These are phyloP conservation scores for Mycena kentingensis DNA, from an alignment of 768 basidiomycete species.

Conservation along the genomic window DNA sequence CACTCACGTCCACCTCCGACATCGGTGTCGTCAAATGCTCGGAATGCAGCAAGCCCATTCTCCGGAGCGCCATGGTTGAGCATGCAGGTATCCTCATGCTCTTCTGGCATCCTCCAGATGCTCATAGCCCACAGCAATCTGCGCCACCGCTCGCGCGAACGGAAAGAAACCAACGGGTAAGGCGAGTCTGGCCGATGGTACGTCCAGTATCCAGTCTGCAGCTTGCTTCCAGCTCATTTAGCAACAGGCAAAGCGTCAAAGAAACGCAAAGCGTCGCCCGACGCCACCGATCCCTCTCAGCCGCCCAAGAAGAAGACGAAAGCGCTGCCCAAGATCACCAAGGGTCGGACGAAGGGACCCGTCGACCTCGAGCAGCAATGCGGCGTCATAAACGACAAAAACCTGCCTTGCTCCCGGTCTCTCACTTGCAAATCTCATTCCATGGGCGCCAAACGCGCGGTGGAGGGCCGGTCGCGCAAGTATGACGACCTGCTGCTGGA, in stretches of 20 bases:
- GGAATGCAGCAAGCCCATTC: constrained; percentile 79
- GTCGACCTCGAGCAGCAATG: constrained; percentile 92
- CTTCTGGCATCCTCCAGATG: neutral
- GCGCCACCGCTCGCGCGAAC: constrained; percentile 58
- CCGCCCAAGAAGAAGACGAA: constrained; percentile 81
- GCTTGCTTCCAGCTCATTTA: too few species aligned
- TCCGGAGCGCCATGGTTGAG: constrained; percentile 72
- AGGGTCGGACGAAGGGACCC: constrained; percentile 81
- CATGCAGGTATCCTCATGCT: constrained; percentile 62
- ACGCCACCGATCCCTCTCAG: constrained; percentile 60
- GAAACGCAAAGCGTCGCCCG: constrained; percentile 83
- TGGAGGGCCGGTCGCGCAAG: constrained; percentile 76
- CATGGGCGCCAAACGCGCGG: constrained; percentile 94
- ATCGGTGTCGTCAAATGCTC: constrained; percentile 73
- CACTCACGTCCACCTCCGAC: constrained; percentile 60
- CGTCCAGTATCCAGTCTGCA: too few species aligned
- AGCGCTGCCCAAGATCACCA: constrained; percentile 68
- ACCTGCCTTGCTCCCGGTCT: constrained; percentile 88
- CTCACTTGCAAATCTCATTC: constrained; percentile 98
- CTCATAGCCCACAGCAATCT: constrained; percentile 48
- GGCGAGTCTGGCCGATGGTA: too few species aligned
- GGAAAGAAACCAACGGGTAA: constrained; percentile 53
- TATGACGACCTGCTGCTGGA: constrained; percentile 90
- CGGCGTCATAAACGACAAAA: constrained; percentile 96
- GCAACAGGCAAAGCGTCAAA: constrained; percentile 56